Evolutionary conservation across 495 filamentous ascomycete species (phyloP).

Genomic region (Cudoniella acicularis): DNA sequence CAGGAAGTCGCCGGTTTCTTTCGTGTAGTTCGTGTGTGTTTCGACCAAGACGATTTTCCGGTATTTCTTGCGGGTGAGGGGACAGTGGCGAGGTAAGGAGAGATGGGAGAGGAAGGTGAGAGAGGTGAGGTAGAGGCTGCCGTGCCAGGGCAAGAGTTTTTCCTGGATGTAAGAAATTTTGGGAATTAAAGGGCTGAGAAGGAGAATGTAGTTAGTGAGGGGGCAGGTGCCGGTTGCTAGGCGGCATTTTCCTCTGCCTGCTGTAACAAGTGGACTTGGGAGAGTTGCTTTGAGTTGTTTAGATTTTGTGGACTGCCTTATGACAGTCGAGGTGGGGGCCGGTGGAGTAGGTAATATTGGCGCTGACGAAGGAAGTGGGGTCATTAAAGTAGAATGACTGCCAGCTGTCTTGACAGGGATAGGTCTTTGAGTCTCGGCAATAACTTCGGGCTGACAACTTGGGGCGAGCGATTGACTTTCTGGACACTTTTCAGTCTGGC

Average conservation of each 20-base stretch:
- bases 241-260: conserved; percentile 17
- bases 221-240: conserved; percentile 26
- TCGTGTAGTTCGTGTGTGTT: conserved; percentile 27
- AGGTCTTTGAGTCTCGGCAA: too few species aligned
- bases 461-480: background rate
- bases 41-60: conserved; percentile 46
- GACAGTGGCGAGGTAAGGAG: conserved; percentile 4
- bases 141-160: conserved; percentile 40
- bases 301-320: background rate
- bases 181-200: conserved; percentile 44
- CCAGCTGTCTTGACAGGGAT: too few species aligned
- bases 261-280: conserved; percentile 2
- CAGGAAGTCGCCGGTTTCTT: conserved; percentile 38
- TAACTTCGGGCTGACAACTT: too few species aligned
- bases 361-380: too few species aligned
- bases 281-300: background rate
- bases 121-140: conserved; percentile 26
- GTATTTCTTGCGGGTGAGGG: conserved; percentile 11
- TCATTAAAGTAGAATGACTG: too few species aligned
- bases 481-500: background rate
- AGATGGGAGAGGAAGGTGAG: conserved; percentile 2
- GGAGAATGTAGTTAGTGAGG: conserved; percentile 34
- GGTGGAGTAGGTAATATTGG: too few species aligned
- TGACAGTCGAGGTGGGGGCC: background rate
- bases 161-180: conserved; percentile 37